Conservation (phyloP, 2,329 filamentous ascomycete species). For the Trichoderma gracile region DNA sequence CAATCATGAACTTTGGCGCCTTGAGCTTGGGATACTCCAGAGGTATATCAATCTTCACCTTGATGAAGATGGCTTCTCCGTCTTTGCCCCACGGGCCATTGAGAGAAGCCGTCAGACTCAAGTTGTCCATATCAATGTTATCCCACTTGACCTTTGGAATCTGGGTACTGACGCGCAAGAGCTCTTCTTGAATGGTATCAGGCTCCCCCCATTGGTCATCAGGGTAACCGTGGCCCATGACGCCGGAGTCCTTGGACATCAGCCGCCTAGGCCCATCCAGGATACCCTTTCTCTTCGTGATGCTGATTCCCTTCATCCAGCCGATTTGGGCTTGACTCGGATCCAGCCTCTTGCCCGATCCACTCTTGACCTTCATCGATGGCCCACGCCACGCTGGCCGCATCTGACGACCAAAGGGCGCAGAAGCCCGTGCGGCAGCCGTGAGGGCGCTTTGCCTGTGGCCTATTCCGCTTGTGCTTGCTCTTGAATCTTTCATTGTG, state of each 20-base stretch:
- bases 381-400: conserved; percentile 54
- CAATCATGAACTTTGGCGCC: conserved; percentile 60
- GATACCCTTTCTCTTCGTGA: conserved; percentile 56
- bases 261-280: conserved; percentile 45
- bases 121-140: conserved; percentile 62
- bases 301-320: conserved; percentile 70
- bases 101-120: conserved; percentile 60
- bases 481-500: conserved; percentile 63
- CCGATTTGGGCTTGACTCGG: conserved; percentile 60
- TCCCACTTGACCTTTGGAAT: conserved; percentile 66
- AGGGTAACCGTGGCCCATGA: conserved; percentile 54
- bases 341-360: conserved; percentile 45
- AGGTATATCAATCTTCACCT: conserved; percentile 62
- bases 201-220: conserved; percentile 61
- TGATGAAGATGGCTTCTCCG: conserved; percentile 60
- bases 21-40: conserved; percentile 58
- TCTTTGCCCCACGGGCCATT: conserved; percentile 64
- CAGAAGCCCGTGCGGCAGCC: conserved; percentile 45
- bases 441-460: conserved; percentile 48
- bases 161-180: conserved; percentile 61
- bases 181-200: conserved; percentile 65
- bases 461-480: conserved; percentile 40
- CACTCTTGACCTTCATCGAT: conserved; percentile 59
- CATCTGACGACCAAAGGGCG: conserved; percentile 35
- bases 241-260: conserved; percentile 53